A percentile compares a stretch with the other conserved stretches of the same genome.
Evolutionary conservation across 768 basidiomycete genomes (phyloP).

Genomic region (Rhizopogon rudus): DNA sequence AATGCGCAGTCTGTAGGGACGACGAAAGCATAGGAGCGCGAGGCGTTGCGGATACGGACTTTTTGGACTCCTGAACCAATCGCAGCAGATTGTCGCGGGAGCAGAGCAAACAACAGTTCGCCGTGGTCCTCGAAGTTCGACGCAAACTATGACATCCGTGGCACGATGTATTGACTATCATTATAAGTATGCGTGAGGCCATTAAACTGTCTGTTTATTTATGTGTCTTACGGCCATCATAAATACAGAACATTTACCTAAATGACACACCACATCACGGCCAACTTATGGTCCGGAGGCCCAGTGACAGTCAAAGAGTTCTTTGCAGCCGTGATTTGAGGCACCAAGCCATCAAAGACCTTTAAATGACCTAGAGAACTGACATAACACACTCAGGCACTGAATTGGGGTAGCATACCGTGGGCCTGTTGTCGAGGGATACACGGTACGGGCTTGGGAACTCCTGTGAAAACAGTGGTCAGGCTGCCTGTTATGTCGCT

Average conservation of each 20-base stretch:
- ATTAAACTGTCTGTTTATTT: neutral
- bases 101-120: neutral
- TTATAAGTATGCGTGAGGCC: too few relatives aligned
- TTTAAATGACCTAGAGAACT: neutral
- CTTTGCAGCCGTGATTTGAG: neutral
- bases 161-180: too few relatives aligned
- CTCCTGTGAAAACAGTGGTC: conserved; percentile 13
- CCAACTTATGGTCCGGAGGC: neutral
- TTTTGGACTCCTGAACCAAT: too few relatives aligned
- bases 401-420: neutral
- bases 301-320: neutral
- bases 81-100: neutral
- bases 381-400: conserved; percentile 8
- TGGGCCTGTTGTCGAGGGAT: conserved; percentile 6
- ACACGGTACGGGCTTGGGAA: conserved; percentile 12
- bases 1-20: neutral
- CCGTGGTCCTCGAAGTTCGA: neutral
- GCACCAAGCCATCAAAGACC: conserved; percentile 1
- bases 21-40: neutral
- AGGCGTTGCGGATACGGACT: neutral
- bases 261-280: too few relatives aligned
- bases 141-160: neutral
- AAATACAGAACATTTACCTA: neutral
- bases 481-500: conserved; percentile 4
- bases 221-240: neutral